Percentiles rank a stretch among this genome's conserved stretches.
Conservation (phyloP, 208 protist species). For the Leishmania turanica region DNA sequence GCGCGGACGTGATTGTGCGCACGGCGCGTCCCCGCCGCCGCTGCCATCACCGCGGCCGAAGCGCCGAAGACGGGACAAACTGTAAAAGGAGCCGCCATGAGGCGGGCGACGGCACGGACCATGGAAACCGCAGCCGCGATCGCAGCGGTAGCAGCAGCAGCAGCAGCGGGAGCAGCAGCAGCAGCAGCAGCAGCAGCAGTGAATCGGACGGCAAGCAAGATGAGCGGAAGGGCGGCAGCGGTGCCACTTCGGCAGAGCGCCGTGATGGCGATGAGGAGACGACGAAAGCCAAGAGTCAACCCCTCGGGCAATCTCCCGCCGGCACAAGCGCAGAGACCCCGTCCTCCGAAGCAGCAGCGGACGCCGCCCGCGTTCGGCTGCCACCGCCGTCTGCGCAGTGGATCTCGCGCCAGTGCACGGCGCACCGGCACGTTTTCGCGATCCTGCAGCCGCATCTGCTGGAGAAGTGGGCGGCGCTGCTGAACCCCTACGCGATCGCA, state of each 20-base stretch:
- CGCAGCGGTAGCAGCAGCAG: slow-evolving; percentile 12
- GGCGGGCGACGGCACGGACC: not conserved
- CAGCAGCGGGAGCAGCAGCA: not conserved
- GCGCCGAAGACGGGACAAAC: not conserved
- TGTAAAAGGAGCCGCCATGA: not conserved
- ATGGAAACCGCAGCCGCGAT: not conserved
- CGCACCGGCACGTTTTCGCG: slow-evolving; percentile 46
- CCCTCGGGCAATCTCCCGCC: not conserved
- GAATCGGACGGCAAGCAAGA: not conserved
- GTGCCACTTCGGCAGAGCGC: not conserved
- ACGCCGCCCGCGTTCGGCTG: slow-evolving; percentile 5
- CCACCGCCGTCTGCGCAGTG: slow-evolving; percentile 46
- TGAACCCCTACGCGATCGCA: slow-evolving; percentile 20
- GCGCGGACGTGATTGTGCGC: not conserved
- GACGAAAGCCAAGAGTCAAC: not conserved
- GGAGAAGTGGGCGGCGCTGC: slow-evolving; percentile 19
- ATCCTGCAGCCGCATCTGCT: slow-evolving; percentile 21
- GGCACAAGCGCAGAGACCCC: not conserved
- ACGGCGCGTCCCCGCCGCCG: slow-evolving; percentile 10
- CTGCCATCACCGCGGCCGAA: not conserved
- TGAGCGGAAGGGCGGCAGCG: not conserved
- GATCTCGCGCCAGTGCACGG: slow-evolving; percentile 54
- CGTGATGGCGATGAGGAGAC: not conserved
- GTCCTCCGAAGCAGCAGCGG: slow-evolving; percentile 1
- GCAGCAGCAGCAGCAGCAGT: not conserved